Conservation (phyloP, 2,329 filamentous ascomycete species). For the Aspergillus calidoustus region DNA sequence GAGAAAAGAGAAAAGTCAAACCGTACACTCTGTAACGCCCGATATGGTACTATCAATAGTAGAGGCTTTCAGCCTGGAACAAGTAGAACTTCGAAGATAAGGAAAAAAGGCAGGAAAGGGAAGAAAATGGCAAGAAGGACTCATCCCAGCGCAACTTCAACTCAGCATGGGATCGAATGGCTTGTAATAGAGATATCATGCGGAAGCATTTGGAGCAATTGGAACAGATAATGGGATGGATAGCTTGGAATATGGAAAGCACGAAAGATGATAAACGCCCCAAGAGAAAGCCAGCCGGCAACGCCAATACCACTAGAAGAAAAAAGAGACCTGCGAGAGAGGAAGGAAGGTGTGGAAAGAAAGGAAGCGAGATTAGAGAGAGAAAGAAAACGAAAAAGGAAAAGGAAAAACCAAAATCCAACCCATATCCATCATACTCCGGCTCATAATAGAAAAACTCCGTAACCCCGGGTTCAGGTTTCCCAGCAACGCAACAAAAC, state of each 20-base stretch:
- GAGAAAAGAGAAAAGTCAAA: not conserved
- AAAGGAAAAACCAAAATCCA: constrained; percentile 15
- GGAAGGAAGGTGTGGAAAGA: not conserved
- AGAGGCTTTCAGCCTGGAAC: not conserved
- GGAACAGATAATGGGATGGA: not conserved
- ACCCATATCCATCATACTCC: constrained; percentile 22
- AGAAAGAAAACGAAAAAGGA: constrained; percentile 10
- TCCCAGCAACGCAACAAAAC: constrained; percentile 16
- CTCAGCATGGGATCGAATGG: not conserved
- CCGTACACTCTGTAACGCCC: constrained; percentile 5
- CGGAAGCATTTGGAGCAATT: not conserved
- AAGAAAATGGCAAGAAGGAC: constrained; percentile 7
- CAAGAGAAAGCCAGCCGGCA: constrained; percentile 5
- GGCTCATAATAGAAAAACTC: constrained; percentile 22
- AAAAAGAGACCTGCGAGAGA: constrained; percentile 2
- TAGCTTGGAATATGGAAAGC: not conserved
- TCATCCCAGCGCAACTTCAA: not conserved
- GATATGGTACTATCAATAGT: not conserved
- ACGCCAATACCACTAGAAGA: constrained; percentile 2
- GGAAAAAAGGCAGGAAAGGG: not conserved
- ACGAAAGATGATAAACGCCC: not conserved
- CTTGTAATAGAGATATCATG: constrained; percentile 12
- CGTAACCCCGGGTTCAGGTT: constrained; percentile 22
- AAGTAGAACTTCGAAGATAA: not conserved
- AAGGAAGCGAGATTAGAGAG: constrained; percentile 1